These are phyloP conservation scores for Talaromyces nanjingensis DNA, from an alignment of 495 filamentous ascomycete genomes.

Conservation along the genomic window DNA sequence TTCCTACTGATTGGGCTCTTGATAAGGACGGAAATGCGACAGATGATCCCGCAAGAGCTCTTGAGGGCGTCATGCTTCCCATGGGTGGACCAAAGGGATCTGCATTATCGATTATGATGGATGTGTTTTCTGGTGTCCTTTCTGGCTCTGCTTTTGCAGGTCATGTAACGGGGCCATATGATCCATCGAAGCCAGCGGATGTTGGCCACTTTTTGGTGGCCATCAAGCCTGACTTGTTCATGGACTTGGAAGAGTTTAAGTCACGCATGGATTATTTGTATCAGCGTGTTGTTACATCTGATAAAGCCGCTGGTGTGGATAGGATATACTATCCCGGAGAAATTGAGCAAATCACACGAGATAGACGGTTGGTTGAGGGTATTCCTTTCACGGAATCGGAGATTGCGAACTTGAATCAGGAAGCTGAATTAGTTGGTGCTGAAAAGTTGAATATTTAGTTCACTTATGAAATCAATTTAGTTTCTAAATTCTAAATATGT, in stretches of 20 bases:
- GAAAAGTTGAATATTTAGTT: slow-evolving; percentile 1
- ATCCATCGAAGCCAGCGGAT: slow-evolving; percentile 57
- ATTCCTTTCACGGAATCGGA: slow-evolving; percentile 63
- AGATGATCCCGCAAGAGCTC: slow-evolving; percentile 56
- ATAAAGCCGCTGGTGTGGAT: slow-evolving; percentile 65
- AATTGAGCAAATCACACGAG: slow-evolving; percentile 58
- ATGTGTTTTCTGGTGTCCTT: slow-evolving; percentile 73
- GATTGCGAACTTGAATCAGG: slow-evolving; percentile 57
- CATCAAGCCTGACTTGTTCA: slow-evolving; percentile 71
- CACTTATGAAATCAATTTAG: background rate
- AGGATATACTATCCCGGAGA: slow-evolving; percentile 75
- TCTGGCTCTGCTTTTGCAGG: slow-evolving; percentile 67
- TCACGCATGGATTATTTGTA: slow-evolving; percentile 65
- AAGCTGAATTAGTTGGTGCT: slow-evolving; percentile 51
- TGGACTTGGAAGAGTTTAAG: slow-evolving; percentile 62
- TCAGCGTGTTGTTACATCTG: slow-evolving; percentile 51
- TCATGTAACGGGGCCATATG: slow-evolving; percentile 64
- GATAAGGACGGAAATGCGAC: slow-evolving; percentile 63
- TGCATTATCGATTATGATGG: slow-evolving; percentile 73
- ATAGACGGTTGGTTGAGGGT: slow-evolving; percentile 47
- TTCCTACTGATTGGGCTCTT: slow-evolving; percentile 67
- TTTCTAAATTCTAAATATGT: background rate
- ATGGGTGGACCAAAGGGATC: slow-evolving; percentile 76
- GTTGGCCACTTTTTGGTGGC: slow-evolving; percentile 73
- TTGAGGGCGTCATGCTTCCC: slow-evolving; percentile 65